Percentiles rank a stretch among this genome's conserved stretches.
These are phyloP conservation scores for Datisca glomerata DNA, from an alignment of 306 rosid species.

Conservation along the genomic window DNA sequence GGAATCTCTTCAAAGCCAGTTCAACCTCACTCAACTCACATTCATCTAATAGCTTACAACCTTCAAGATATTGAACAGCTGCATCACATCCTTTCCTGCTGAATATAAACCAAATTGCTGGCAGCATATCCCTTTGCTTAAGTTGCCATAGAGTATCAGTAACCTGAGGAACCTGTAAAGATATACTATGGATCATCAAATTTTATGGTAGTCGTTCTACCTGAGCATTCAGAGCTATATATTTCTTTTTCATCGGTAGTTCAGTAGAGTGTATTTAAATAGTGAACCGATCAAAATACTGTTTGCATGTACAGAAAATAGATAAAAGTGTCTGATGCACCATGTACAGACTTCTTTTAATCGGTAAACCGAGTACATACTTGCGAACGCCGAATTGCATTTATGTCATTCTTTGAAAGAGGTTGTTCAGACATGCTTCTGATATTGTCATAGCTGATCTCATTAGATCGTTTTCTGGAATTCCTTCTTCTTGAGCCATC, in stretches of 20 bases:
- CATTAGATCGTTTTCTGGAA: constrained; percentile 38
- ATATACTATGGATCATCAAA: constrained; percentile 10
- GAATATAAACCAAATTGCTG: constrained; percentile 97
- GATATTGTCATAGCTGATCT: constrained; percentile 36
- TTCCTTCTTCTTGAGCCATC: constrained; percentile 60
- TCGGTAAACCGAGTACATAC: constrained; percentile 40
- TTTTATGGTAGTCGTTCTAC: constrained; percentile 3
- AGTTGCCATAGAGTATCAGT: constrained; percentile 80
- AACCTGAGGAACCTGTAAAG: constrained; percentile 77
- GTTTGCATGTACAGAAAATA: background rate
- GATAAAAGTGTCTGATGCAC: constrained; percentile 3
- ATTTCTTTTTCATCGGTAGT: too few relatives aligned
- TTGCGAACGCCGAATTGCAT: constrained; percentile 75
- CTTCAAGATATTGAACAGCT: constrained; percentile 73
- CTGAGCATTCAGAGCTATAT: too few relatives aligned
- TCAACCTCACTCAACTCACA: constrained; percentile 79
- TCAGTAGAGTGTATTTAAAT: too few relatives aligned
- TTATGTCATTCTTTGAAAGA: constrained; percentile 78
- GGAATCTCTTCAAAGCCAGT: constrained; percentile 79
- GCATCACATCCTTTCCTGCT: constrained; percentile 99
- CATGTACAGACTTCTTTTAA: too few relatives aligned
- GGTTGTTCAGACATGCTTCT: constrained; percentile 45
- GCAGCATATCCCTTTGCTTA: constrained; percentile 74
- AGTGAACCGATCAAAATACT: too few relatives aligned
- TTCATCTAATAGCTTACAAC: constrained; percentile 69